Evolutionary conservation across 2,329 filamentous ascomycete genomes (phyloP).

Genomic region (Didymella pomorum): DNA sequence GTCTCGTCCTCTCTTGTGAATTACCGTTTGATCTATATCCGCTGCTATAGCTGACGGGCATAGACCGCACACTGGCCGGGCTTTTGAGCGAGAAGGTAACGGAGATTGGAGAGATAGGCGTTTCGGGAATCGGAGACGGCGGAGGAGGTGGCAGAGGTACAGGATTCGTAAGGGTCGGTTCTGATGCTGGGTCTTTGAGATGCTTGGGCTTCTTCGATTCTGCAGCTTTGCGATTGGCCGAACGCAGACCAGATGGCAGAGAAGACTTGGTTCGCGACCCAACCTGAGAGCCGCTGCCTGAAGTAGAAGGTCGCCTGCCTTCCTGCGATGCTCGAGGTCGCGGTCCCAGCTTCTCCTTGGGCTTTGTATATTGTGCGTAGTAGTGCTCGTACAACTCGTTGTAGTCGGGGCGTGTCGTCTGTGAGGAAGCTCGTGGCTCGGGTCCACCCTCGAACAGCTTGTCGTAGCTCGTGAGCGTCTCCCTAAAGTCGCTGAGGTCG

Average conservation of each 20-base stretch:
- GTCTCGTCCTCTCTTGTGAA: conserved; percentile 85
- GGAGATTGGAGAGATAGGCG: conserved; percentile 49
- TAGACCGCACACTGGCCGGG: conserved; percentile 53
- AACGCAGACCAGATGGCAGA: conserved; percentile 81
- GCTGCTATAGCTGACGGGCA: conserved; percentile 52
- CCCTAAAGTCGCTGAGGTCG: conserved; percentile 31
- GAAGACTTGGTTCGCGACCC: conserved; percentile 75
- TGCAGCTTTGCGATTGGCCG: conserved; percentile 40
- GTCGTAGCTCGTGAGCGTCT: conserved; percentile 47
- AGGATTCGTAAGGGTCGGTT: conserved; percentile 37
- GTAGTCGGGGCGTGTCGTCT: conserved; percentile 51
- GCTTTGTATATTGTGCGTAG: conserved; percentile 67
- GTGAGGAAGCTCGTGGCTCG: conserved; percentile 56
- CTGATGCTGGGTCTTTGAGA: conserved; percentile 42
- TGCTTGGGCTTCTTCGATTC: conserved; percentile 42
- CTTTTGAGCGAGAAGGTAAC: conserved; percentile 50
- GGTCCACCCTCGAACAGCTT: conserved; percentile 45
- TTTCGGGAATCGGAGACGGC: conserved; percentile 46
- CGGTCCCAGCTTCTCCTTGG: conserved; percentile 89
- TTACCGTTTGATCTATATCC: conserved; percentile 62
- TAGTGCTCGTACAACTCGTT: conserved; percentile 57
- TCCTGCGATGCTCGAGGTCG: conserved; percentile 82
- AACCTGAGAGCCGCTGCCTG: conserved; percentile 54
- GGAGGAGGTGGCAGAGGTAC: conserved; percentile 45
- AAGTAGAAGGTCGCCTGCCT: conserved; percentile 67